Percentiles rank a stretch among this genome's conserved stretches.
These are phyloP conservation scores for Vitis hybrid DNA, from an alignment of 177 flowering plant genomes.

Conservation along the genomic window DNA sequence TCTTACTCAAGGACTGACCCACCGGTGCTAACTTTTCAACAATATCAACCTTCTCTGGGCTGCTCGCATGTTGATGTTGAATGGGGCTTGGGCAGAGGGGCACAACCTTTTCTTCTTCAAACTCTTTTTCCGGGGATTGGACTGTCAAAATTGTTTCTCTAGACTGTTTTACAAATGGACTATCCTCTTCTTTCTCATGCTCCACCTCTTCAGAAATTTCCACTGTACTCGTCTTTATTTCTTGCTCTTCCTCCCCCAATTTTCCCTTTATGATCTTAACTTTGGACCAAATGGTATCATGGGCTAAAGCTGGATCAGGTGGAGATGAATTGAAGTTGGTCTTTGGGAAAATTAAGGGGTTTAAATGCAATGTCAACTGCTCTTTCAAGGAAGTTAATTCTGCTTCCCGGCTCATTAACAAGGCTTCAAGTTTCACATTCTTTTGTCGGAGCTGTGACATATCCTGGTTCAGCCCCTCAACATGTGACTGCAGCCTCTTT, in stretches of 20 bases:
- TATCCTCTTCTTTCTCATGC: slow-evolving; percentile 27
- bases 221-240: slow-evolving; percentile 15
- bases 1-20: slow-evolving; percentile 25
- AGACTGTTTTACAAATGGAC: slow-evolving; percentile 11
- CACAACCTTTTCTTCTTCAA: slow-evolving; percentile 36
- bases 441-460: slow-evolving; percentile 52
- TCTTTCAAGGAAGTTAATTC: slow-evolving; percentile 57
- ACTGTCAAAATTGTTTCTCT: slow-evolving; percentile 19
- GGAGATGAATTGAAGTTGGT: slow-evolving; percentile 21
- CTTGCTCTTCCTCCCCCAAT: slow-evolving; percentile 35
- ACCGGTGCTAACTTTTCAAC: slow-evolving; percentile 27
- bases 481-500: slow-evolving; percentile 64
- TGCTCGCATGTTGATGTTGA: slow-evolving; percentile 17
- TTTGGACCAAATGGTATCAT: slow-evolving; percentile 45
- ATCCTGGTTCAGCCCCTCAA: slow-evolving; percentile 55
- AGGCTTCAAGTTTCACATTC: slow-evolving; percentile 56
- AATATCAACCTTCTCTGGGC: slow-evolving; percentile 20
- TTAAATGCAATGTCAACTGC: slow-evolving; percentile 28
- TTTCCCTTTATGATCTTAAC: slow-evolving; percentile 51
- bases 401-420: slow-evolving; percentile 52
- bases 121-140: slow-evolving; percentile 41
- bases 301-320: slow-evolving; percentile 16
- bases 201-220: slow-evolving; percentile 21
- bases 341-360: slow-evolving; percentile 21
- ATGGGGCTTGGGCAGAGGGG: slow-evolving; percentile 19